Evolutionary conservation across 306 rosid species (phyloP), one percentile per base, ranked within the genome.

Genomic region (Quercus wislizeni): DNA sequence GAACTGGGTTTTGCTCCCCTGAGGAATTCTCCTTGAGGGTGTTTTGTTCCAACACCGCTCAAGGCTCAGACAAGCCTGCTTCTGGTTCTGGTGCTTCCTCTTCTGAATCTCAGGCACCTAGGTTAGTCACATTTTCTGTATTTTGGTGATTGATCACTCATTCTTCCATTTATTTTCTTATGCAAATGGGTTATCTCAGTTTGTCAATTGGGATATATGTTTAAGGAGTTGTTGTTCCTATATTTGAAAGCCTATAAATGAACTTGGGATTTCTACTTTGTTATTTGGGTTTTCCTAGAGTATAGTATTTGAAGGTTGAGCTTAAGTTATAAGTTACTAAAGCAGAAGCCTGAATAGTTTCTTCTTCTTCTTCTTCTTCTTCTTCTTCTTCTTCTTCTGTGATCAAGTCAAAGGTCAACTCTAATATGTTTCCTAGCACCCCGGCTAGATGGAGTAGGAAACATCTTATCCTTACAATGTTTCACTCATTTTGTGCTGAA

Each of bases 21-120:
- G 80, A 81, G 30, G 64, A 84, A 80, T 71, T 89, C 75, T 81
- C 89, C 81, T 72, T 77, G 74, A 86, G 82, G 89, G 71, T 90
- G 13, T 43, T 86, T 43, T 90, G 96, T 83, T 84, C 91, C 68
- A 73, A 83, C 62, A 64, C 86, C 54, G 19, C 80, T 77, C 83
- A 88, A 69, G 90, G 91, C 71, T 83, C 83, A 68, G 85, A 89
- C 14, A 91, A 86, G 43, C 78, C 78, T 69, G 84, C 89, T 83
- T 85, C 96, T 38, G 46, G 46, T 38, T 38, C 46, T 7, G 79
- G 84, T 55, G 82, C 76, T 80, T 81, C 97, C 65, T 82, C 94
- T 81, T 83, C 98, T 68, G 86, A 91, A 91, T 89, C 93, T 89
- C 83, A 78, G 15, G 52, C 27, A 8, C 90, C 91, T 86, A 88